phyloP scores from a whole-genome alignment of 2,329 filamentous ascomycete genomes.

The Zymoseptoria brevis region DNA sequence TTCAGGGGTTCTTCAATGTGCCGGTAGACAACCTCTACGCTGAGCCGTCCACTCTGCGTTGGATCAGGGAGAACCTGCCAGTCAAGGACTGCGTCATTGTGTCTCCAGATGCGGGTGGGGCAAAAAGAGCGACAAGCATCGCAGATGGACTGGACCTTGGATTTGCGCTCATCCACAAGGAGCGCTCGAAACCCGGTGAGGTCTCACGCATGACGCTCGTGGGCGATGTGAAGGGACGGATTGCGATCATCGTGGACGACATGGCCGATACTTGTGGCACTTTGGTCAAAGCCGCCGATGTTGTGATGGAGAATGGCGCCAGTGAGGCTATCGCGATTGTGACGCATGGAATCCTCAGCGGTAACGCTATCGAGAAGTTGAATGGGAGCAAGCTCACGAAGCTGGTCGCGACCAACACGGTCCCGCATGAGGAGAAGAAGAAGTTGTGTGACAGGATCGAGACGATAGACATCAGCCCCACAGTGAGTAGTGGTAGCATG shows the following conservation, averaged over 20 bases:
- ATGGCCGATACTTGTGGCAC: slow-evolving; percentile 97
- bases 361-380: slow-evolving; percentile 77
- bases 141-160: slow-evolving; percentile 83
- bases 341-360: slow-evolving; percentile 84
- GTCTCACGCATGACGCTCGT: slow-evolving; percentile 94
- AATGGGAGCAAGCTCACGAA: slow-evolving; percentile 69
- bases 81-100: slow-evolving; percentile 85
- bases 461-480: slow-evolving; percentile 87
- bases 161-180: slow-evolving; percentile 95
- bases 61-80: slow-evolving; percentile 80
- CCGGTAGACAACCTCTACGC: slow-evolving; percentile 79
- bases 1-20: slow-evolving; percentile 91
- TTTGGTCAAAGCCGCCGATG: slow-evolving; percentile 77
- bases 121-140: slow-evolving; percentile 86
- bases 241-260: slow-evolving; percentile 93
- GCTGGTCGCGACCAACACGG: slow-evolving; percentile 85
- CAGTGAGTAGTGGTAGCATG: slow-evolving; percentile 36
- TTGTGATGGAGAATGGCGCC: slow-evolving; percentile 78
- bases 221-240: slow-evolving; percentile 81
- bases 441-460: slow-evolving; percentile 70
- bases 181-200: slow-evolving; percentile 82
- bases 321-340: slow-evolving; percentile 88
- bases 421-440: slow-evolving; percentile 73
- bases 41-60: slow-evolving; percentile 82
- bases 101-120: slow-evolving; percentile 87